Percentiles rank a stretch among this genome's conserved stretches.
These are phyloP conservation scores for Nigrospora oryzae DNA, from an alignment of 2,329 filamentous ascomycete genomes.

Conservation along the genomic window DNA sequence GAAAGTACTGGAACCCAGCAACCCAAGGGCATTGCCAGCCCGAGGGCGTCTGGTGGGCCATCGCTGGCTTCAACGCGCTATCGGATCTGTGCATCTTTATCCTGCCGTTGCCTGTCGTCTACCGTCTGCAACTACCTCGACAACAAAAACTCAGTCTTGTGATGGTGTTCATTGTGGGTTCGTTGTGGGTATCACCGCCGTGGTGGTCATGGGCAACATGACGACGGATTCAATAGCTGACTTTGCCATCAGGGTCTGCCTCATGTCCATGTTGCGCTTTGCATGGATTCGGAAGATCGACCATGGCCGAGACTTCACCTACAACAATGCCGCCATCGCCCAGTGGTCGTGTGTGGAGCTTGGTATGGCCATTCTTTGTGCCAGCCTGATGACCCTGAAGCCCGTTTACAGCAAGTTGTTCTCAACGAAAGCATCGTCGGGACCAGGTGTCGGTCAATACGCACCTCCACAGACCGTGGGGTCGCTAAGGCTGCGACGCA, in stretches of 20 bases:
- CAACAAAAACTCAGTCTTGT: constrained; percentile 28
- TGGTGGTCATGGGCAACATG: too few relatives aligned
- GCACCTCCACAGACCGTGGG: constrained; percentile 1
- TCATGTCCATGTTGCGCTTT: constrained; percentile 23
- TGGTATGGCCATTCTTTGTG: constrained; percentile 25
- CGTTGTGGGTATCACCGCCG: constrained; percentile 22
- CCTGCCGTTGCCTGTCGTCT: constrained; percentile 32
- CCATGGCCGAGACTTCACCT: constrained; percentile 16
- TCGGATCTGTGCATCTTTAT: constrained; percentile 17
- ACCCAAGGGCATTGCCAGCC: constrained; percentile 7
- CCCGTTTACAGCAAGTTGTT: constrained; percentile 27
- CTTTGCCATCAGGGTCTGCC: constrained; percentile 20
- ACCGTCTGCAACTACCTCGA: constrained; percentile 30
- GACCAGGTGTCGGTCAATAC: neutral
- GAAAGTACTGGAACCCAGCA: neutral
- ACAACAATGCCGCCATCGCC: constrained; percentile 16
- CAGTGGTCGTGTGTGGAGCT: constrained; percentile 27
- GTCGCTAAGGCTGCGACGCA: neutral
- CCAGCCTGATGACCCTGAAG: constrained; percentile 27
- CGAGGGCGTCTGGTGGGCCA: constrained; percentile 13
- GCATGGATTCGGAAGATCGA: constrained; percentile 13
- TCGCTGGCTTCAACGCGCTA: constrained; percentile 12
- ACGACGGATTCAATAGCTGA: neutral
- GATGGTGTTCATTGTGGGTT: constrained; percentile 31
- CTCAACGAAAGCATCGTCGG: constrained; percentile 6